A percentile compares a stretch with the other conserved stretches of the same genome.
Conservation (phyloP, 805 yeast species). For the Lachancea fermentati region DNA sequence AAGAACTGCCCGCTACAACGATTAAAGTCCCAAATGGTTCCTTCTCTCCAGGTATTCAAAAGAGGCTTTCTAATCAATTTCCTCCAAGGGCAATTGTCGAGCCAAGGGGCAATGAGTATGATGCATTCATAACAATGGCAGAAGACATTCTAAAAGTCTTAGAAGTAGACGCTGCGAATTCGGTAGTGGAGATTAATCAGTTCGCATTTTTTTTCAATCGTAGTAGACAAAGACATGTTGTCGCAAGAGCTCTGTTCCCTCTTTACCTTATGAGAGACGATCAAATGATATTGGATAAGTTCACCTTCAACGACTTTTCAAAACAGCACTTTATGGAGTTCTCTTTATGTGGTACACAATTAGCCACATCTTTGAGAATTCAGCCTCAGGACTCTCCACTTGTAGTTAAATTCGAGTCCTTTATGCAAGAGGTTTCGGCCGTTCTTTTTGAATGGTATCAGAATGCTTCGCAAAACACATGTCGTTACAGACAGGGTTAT, state of each 20-base stretch:
- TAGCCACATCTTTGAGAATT: background rate
- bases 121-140: constrained; percentile 29
- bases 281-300: constrained; percentile 50
- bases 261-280: constrained; percentile 59
- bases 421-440: constrained; percentile 42
- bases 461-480: constrained; percentile 56
- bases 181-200: constrained; percentile 29
- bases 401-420: constrained; percentile 10
- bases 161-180: constrained; percentile 26
- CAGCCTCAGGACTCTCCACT: constrained; percentile 5
- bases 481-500: constrained; percentile 76
- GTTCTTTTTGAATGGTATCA: constrained; percentile 42
- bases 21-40: constrained; percentile 29
- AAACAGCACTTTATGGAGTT: constrained; percentile 41
- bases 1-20: constrained; percentile 7
- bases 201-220: constrained; percentile 34
- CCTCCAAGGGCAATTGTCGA: constrained; percentile 36
- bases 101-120: constrained; percentile 30
- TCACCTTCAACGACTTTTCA: constrained; percentile 35
- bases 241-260: constrained; percentile 62
- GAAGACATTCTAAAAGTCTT: constrained; percentile 37
- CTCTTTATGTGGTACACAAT: constrained; percentile 17
- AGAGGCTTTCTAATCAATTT: constrained; percentile 41
- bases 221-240: constrained; percentile 32
- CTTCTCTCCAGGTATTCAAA: constrained; percentile 45